phyloP scores from a whole-genome alignment of 139 green algal species.

The Chlamydomonas incerta region DNA sequence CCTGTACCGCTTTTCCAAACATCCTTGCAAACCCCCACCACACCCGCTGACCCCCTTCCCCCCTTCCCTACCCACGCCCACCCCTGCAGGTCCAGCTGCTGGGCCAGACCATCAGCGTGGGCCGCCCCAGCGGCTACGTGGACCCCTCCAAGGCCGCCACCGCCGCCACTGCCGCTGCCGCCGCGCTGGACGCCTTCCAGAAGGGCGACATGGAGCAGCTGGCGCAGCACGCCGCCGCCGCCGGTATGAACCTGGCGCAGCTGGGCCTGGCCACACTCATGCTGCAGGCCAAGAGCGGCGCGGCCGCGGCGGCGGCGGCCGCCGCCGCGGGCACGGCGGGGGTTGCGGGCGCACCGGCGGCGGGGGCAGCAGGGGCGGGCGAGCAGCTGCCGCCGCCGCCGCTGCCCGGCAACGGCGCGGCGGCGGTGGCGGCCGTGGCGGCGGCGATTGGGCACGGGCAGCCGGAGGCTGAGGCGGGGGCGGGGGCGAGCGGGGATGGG shows the following conservation, averaged over 20 bases:
- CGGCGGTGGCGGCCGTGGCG: not conserved
- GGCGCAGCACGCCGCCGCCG: constrained; percentile 30
- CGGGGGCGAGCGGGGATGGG: not conserved
- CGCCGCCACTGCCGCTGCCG: constrained; percentile 20
- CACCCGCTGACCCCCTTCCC: not conserved
- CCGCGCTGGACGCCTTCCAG: constrained; percentile 53
- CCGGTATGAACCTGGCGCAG: constrained; percentile 44
- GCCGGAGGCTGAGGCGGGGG: not conserved
- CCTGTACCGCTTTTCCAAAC: too few relatives aligned
- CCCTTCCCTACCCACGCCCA: not conserved
- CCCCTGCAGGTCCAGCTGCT: constrained; percentile 74
- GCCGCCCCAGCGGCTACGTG: constrained; percentile 85
- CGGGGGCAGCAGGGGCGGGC: not conserved
- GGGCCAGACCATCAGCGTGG: constrained; percentile 82
- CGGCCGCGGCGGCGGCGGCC: not conserved
- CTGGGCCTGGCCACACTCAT: constrained; percentile 30
- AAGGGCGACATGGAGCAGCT: constrained; percentile 32
- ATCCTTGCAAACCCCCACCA: too few relatives aligned
- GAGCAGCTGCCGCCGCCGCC: not conserved
- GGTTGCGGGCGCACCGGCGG: not conserved
- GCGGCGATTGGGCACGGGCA: not conserved
- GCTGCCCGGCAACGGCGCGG: not conserved
- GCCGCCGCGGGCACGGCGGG: not conserved
- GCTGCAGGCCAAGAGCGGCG: not conserved
- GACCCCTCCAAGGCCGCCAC: constrained; percentile 73